Percentiles rank a stretch among this genome's conserved stretches.
These are phyloP conservation scores for Lactarius hatsudake DNA, from an alignment of 768 basidiomycete species.

Conservation along the genomic window DNA sequence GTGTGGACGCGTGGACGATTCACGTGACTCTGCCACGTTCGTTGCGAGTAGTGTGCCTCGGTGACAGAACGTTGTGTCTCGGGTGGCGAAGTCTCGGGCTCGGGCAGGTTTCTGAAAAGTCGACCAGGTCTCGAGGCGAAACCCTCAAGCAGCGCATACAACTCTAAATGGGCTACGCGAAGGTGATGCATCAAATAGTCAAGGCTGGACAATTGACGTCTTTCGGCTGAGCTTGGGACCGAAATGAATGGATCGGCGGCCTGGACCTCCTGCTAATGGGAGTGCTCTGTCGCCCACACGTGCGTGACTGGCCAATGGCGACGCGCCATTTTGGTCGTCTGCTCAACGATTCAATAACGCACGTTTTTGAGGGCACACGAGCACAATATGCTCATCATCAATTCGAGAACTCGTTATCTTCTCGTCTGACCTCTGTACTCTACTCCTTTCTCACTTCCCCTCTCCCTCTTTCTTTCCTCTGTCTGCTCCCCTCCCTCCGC, in stretches of 20 bases:
- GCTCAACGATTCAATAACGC: conserved; percentile 2
- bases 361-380: conserved; percentile 27
- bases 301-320: conserved; percentile 20
- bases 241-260: neutral
- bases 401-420: neutral
- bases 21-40: too few relatives aligned
- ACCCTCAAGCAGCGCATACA: too few relatives aligned
- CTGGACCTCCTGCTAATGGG: conserved; percentile 1
- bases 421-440: neutral
- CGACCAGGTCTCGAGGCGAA: too few relatives aligned
- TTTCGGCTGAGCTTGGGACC: too few relatives aligned
- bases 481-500: neutral
- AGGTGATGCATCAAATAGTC: neutral
- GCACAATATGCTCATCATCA: conserved; percentile 12
- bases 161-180: neutral
- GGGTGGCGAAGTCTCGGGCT: too few relatives aligned
- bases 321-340: conserved; percentile 25
- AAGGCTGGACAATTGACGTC: neutral
- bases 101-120: too few relatives aligned
- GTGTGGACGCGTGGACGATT: too few relatives aligned
- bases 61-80: too few relatives aligned
- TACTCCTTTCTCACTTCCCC: neutral
- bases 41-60: too few relatives aligned
- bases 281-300: neutral
- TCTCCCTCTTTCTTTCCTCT: neutral